These are phyloP conservation scores for Dioszegia hungarica DNA, from an alignment of 768 basidiomycete species.

Conservation along the genomic window DNA sequence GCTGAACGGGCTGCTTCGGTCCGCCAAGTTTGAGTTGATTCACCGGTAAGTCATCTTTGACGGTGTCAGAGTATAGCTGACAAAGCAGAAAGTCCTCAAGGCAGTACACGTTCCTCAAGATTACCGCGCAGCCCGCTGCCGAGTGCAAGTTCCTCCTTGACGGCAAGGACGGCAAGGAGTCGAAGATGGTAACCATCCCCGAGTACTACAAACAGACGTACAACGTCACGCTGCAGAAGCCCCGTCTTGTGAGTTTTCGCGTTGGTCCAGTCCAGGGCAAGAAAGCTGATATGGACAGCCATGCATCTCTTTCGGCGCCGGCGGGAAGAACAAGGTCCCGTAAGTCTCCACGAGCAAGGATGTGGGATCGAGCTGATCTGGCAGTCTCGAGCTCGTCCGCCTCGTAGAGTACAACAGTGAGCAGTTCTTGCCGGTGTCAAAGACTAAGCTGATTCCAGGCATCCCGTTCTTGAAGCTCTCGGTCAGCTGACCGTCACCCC, in stretches of 20 bases:
- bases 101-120: not conserved
- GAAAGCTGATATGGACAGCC: not conserved
- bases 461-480: slow-evolving; percentile 29
- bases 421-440: not conserved
- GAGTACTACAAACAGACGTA: slow-evolving; percentile 41
- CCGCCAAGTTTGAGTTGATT: slow-evolving; percentile 42
- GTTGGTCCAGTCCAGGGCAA: slow-evolving; percentile 5
- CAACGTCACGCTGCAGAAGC: slow-evolving; percentile 33
- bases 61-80: not conserved
- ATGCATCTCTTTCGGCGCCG: slow-evolving; percentile 26
- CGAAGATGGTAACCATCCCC: slow-evolving; percentile 27
- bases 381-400: slow-evolving; percentile 28
- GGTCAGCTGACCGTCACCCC: not conserved
- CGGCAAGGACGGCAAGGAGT: slow-evolving; percentile 33
- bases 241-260: slow-evolving; percentile 21
- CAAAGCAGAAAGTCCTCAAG: not conserved
- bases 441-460: slow-evolving; percentile 8
- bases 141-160: slow-evolving; percentile 38
- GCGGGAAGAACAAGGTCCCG: slow-evolving; percentile 41
- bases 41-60: slow-evolving; percentile 27
- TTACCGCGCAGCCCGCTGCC: slow-evolving; percentile 30
- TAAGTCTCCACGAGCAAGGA: slow-evolving; percentile 11
- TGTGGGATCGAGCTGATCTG: not conserved
- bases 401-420: slow-evolving; percentile 34
- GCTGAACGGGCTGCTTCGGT: slow-evolving; percentile 33